Evolutionary conservation across 495 filamentous ascomycete species (phyloP), one percentile per base, ranked within the genome.

Genomic region (Parmelia sp.): DNA sequence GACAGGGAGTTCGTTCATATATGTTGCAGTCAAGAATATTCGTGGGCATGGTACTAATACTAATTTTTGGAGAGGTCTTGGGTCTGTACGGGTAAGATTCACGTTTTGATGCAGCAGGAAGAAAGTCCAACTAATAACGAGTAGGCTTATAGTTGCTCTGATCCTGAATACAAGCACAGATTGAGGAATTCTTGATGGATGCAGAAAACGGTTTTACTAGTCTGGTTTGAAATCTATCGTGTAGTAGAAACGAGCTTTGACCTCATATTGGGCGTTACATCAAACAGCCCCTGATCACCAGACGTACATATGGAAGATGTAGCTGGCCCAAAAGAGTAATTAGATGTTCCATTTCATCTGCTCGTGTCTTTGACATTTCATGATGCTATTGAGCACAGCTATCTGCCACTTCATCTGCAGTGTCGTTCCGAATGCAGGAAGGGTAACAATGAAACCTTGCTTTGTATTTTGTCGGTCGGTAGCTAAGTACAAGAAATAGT

Each of bases 51-150:
- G 93, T 98, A 63, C 75, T 98, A 70, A 97, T 98, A 66, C 82
- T 98, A 68, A 98, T 98, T 84, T 98, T 98, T 73, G 93, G 90
- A 57, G 94, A 99, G 81, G 94, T 99, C 27, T 75, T 99, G 68
- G 94, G 94, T 69, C 86, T 99, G 47, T 99, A 99, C 72, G 95
- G 95, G 88, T 95, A 83, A 68, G 88, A 19, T 45, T 21, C 37
- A 17, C 19, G 7, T 29, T 19, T 33, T 35, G n/a, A 4, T 2
- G 8, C 15, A 58, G 49, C n/a, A 21, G 23, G 27, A 23, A 42
- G 57, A 27, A n/a, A 42, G 40, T 36, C 40, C 37, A 25, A 45
- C 63, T 68, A 58, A 68, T 58, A 14, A 19, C 25, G 39, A 37
- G 29, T 57, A 71, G 70, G 17, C 70, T 71, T 17, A 71, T 71